Evolutionary conservation across 2,329 filamentous ascomycete species (phyloP).

Genomic region (Ophiognomonia clavigignenti-juglandacearum): DNA sequence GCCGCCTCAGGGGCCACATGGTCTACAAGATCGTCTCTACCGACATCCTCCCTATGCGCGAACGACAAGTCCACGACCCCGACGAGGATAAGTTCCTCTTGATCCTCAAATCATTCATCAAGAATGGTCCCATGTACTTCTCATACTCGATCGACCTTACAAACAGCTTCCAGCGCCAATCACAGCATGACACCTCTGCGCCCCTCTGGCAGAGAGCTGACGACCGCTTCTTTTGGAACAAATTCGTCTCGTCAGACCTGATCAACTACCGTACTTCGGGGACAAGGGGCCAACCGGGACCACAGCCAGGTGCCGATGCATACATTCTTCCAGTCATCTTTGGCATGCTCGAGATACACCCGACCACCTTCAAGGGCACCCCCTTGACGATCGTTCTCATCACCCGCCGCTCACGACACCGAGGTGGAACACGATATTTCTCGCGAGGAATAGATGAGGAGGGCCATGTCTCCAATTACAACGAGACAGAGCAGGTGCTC

Average conservation of each 20-base stretch:
- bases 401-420: constrained; percentile 80
- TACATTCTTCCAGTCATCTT: constrained; percentile 95
- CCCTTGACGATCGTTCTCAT: constrained; percentile 83
- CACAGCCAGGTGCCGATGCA: constrained; percentile 76
- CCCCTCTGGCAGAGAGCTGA: constrained; percentile 91
- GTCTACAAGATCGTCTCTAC: constrained; percentile 89
- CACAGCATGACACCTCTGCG: constrained; percentile 63
- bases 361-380: constrained; percentile 79
- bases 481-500: constrained; percentile 92
- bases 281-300: constrained; percentile 58
- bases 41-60: constrained; percentile 89
- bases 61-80: constrained; percentile 82
- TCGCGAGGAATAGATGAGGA: constrained; percentile 90
- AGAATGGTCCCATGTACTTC: constrained; percentile 89
- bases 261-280: constrained; percentile 76
- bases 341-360: constrained; percentile 88
- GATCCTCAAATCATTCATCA: constrained; percentile 76
- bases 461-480: constrained; percentile 97
- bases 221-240: constrained; percentile 99
- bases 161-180: constrained; percentile 93
- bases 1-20: constrained; percentile 90
- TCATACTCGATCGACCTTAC: constrained; percentile 97
- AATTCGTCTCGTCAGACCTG: constrained; percentile 83
- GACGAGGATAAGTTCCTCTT: constrained; percentile 90
- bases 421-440: constrained; percentile 90